Evolutionary conservation across 2,329 filamentous ascomycete species (phyloP), one percentile per base, ranked within the genome.

Genomic region (Trichoderma sp.): DNA sequence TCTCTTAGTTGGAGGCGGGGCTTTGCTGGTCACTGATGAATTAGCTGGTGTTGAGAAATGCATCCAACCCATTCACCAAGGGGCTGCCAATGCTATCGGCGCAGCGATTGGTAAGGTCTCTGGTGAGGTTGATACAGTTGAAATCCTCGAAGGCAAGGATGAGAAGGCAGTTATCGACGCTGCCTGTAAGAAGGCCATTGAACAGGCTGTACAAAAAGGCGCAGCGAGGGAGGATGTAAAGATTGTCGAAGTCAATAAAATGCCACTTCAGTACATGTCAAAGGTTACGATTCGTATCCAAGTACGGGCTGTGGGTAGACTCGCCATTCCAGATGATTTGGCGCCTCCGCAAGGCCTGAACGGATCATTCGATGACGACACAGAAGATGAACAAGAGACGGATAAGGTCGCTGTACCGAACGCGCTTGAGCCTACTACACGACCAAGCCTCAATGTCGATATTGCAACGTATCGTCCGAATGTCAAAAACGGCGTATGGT

Each of bases 1-100:
- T 0, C 83, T 91, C 1, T 84, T 91, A 0, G 90, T 91, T 0
- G 90, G 90, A 2, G 90, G 90, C 5, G 90, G 90, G 4, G 87
- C 88, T 0, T 84, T 91, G 0, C 80, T 91, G 1, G 86, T 88
- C 3, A 85, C 87, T 0, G 83, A 87, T 5, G 78, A 83, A 0
- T 83, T 91, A 6, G 82, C 84, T 0, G 89, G 88, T 0, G 89
- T 90, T 0, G 84, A 85, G 6, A 83, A 87, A 77, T 86, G 88
- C 72, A 87, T 89, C 8, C 83, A 85, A 4, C 90, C 90, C 0
- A 85, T 86, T 3, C 87, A 87, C 65, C 84, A 89, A 38, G 88
- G 88, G 74, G 89, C 88, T 0, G 90, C 90, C 4, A 92, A 91
- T 80, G 90, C 90, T 0, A 87, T 92, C 3, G 90, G 90, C 6